Evolutionary conservation across 192 early-diverging fungal genomes (phyloP).

Genomic region (Gonapodya sp.): DNA sequence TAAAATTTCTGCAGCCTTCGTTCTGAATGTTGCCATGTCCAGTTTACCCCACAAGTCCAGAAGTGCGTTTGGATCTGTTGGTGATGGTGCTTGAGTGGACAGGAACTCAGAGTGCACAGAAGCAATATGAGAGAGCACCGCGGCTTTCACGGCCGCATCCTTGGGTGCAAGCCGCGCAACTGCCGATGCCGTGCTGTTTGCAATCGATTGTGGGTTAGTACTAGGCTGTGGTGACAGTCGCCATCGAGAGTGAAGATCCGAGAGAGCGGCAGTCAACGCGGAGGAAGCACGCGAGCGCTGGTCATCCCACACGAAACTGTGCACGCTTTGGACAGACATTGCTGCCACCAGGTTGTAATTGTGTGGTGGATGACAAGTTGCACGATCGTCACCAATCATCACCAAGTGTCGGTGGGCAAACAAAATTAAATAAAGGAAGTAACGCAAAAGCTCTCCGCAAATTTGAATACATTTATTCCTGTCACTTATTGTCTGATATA

Average conservation of each 20-base stretch:
- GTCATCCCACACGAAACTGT: not conserved
- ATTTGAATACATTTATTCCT: too few relatives aligned
- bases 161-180: not conserved
- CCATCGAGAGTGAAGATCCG: not conserved
- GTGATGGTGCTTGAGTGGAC: not conserved
- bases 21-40: not conserved
- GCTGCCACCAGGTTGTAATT: not conserved
- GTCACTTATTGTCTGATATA: too few relatives aligned
- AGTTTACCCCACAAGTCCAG: not conserved
- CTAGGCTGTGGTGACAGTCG: not conserved
- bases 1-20: not conserved
- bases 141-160: not conserved
- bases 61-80: not conserved
- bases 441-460: too few relatives aligned
- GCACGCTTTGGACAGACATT: not conserved
- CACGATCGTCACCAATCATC: too few relatives aligned
- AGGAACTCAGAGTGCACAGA: not conserved
- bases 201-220: not conserved
- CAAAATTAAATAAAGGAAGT: not conserved
- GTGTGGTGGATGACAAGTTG: not conserved
- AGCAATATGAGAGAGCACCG: not conserved
- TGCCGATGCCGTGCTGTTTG: too few relatives aligned
- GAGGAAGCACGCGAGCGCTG: not conserved
- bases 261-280: not conserved
- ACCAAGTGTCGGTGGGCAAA: not conserved